Evolutionary conservation across 495 filamentous ascomycete genomes (phyloP).

Genomic region (Neurospora sp.): DNA sequence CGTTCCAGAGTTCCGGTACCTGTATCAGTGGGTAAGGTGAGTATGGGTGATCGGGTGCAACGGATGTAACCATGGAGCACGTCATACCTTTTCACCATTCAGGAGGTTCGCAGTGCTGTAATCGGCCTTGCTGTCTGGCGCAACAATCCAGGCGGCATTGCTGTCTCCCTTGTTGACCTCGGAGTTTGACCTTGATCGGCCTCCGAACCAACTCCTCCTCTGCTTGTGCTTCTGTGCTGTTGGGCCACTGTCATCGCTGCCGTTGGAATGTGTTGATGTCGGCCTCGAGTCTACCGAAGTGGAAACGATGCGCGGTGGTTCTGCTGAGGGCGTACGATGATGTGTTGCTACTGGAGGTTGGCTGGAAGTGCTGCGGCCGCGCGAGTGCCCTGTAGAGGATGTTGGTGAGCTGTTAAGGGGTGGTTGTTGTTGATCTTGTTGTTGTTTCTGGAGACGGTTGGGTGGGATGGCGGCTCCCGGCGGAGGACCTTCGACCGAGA

Average conservation of each 20-base stretch:
- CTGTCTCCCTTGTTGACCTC: slow-evolving; percentile 10
- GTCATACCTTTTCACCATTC: slow-evolving; percentile 49
- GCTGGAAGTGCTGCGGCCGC: background rate
- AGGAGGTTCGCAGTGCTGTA: slow-evolving; percentile 51
- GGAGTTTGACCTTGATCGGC: slow-evolving; percentile 34
- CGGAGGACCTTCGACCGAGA: background rate
- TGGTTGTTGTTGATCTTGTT: background rate
- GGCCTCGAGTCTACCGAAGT: slow-evolving; percentile 10
- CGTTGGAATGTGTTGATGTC: slow-evolving; percentile 4
- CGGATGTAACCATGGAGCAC: background rate
- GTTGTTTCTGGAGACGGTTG: background rate
- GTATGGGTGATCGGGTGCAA: background rate
- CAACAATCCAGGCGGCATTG: slow-evolving; percentile 53
- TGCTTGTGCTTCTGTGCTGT: slow-evolving; percentile 18
- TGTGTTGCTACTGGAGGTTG: background rate
- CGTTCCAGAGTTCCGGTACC: slow-evolving; percentile 85
- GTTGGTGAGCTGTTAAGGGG: background rate
- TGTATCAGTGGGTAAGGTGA: slow-evolving; percentile 18
- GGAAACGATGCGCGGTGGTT: background rate
- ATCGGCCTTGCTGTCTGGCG: slow-evolving; percentile 43
- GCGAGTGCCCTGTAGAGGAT: background rate
- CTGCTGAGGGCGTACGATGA: background rate
- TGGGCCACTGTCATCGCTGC: slow-evolving; percentile 25
- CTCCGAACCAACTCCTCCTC: slow-evolving; percentile 35
- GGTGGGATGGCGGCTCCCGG: background rate